Evolutionary conservation across 208 protist species (phyloP).

Genomic region (Leishmania gerbilli): DNA sequence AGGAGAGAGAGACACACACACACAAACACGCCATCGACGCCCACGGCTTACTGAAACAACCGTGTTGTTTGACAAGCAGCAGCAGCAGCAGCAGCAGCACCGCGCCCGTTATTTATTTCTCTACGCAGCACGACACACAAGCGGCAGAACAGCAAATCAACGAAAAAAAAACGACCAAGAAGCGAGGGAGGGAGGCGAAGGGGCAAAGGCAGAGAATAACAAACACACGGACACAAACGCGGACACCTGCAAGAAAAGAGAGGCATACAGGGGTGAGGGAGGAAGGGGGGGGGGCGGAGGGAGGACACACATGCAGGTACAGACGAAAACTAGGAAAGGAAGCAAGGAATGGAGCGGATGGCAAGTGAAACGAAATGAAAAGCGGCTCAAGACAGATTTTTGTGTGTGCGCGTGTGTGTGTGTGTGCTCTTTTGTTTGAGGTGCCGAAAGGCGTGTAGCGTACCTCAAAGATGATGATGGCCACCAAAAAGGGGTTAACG

Average conservation of each 20-base stretch:
- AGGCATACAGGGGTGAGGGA: background rate
- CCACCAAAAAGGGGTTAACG: background rate
- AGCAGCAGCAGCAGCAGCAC: background rate
- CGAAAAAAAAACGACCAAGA: background rate
- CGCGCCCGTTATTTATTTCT: background rate
- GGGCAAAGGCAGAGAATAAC: background rate
- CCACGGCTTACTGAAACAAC: background rate
- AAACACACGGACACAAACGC: background rate
- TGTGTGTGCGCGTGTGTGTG: no score
- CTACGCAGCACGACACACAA: background rate
- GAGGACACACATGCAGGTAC: background rate
- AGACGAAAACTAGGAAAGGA: slow-evolving; percentile 11
- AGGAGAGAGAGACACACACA: background rate
- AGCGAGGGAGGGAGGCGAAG: background rate
- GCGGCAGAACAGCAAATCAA: background rate
- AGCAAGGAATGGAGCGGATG: background rate
- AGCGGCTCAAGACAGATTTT: background rate
- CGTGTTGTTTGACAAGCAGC: background rate
- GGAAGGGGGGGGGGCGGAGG: background rate
- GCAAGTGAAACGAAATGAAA: background rate
- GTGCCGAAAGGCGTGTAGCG: background rate
- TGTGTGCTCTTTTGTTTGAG: background rate
- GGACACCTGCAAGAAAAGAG: background rate
- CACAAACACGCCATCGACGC: background rate
- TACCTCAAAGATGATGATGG: background rate